Evolutionary conservation across 2,329 filamentous ascomycete species (phyloP), one percentile per base, ranked within the genome.

Genomic region (Cladophialophora immunda): DNA sequence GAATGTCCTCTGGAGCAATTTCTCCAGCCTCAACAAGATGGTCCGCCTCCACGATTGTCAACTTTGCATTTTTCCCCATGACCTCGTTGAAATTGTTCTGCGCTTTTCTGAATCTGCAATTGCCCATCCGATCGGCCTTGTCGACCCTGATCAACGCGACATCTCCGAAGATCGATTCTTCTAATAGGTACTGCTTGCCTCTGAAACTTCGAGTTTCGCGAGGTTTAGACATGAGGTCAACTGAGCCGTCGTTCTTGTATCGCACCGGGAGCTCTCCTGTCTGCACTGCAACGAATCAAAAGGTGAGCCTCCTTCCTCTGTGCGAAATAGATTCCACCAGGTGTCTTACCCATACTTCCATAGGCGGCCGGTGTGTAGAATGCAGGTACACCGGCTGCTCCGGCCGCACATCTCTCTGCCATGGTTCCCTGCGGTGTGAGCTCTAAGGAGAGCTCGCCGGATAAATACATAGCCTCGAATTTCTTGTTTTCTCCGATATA

Each of bases 11-110:
- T 11, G 54, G 54, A 9, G 54, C 54, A 25, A 56, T 56, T 2
- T 56, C 54, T 36, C 54, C 54, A 25, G 54, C 54, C 54, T 38
- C 36, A 1, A 38, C 36, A 13, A 38, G 36, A n/a, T 38, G 36
- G 36, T 38, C 36, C 36, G 36, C 36, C 13, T 38, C 36, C 13
- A 38, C 36, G 15, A 38, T 38, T 38, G 36, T 38, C 36, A 38
- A 13, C 30, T 56, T 56, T 56, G 54, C 54, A 15, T 56, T 56
- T 25, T 56, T 56, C 15, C 54, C 54, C 54, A 56, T 56, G 54
- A 34, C 54, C 30, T 56, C 54, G 30, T 56, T 56, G 54, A 56
- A 56, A 36, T 56, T 56, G 54, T 56, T 56, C 54, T 56, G 54
- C n/a, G 54, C 54, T n/a, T 56, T 56, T 13, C 54, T 29, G 22